Percentiles rank a stretch among this genome's conserved stretches.
phyloP scores from a whole-genome alignment of 2,329 filamentous ascomycete species.

The Mollisia scopiformis region DNA sequence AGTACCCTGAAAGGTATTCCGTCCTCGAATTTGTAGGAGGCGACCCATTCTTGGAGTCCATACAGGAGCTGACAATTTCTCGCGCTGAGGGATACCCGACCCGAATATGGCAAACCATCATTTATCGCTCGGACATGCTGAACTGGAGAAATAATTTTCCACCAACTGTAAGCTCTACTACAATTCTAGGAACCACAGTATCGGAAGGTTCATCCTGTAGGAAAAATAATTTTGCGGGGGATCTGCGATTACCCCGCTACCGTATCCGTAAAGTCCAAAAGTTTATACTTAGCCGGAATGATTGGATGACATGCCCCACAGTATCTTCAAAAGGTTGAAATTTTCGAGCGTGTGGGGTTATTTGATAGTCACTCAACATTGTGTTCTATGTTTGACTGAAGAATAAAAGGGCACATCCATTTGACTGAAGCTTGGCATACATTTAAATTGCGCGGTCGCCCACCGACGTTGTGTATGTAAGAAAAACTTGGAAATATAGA shows the following conservation, averaged over 20 bases:
- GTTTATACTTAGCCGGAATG: not conserved
- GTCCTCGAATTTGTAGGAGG: no score
- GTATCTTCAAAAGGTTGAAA: not conserved
- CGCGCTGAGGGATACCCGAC: no score
- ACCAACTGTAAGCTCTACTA: not conserved
- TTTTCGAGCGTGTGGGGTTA: not conserved
- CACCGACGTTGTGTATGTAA: not conserved
- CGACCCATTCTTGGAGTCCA: no score
- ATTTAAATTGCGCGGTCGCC: not conserved
- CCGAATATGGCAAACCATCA: no score
- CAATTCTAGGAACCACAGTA: not conserved
- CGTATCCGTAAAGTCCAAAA: not conserved
- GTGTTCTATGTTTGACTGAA: not conserved
- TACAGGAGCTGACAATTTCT: no score
- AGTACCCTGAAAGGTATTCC: no score
- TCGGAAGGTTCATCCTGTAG: not conserved
- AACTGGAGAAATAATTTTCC: not conserved
- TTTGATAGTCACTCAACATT: not conserved
- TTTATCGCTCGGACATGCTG: no score
- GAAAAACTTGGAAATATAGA: no score
- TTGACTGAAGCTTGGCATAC: not conserved
- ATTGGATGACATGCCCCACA: not conserved
- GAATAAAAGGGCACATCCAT: not conserved
- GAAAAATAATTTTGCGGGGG: conserved; percentile 5
- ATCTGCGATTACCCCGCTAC: conserved; percentile 26